Conservation (phyloP, 768 basidiomycete genomes). For the Fibroporia radiculosa region DNA sequence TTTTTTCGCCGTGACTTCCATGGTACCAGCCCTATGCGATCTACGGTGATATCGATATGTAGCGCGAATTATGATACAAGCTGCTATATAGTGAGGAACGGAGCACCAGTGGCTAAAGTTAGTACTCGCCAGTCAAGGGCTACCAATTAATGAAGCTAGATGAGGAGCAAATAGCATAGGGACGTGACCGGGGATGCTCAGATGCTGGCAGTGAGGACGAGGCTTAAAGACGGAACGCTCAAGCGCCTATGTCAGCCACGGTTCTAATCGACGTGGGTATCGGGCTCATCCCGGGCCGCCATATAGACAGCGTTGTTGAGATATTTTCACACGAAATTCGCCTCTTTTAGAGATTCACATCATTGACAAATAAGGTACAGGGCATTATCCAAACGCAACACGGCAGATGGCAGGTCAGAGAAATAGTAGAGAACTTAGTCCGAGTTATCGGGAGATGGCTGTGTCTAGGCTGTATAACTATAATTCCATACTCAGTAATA, state of each 20-base stretch:
- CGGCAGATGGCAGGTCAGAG: neutral
- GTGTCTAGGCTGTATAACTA: too few relatives aligned
- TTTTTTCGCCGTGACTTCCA: neutral
- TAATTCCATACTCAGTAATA: neutral
- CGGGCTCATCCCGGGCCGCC: too few relatives aligned
- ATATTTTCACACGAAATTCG: neutral
- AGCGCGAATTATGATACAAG: neutral
- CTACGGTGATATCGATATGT: neutral
- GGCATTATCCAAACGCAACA: neutral
- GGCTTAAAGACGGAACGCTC: too few relatives aligned
- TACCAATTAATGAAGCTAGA: too few relatives aligned
- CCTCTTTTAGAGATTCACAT: too few relatives aligned
- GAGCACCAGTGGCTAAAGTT: too few relatives aligned
- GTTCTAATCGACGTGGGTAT: too few relatives aligned
- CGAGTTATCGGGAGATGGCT: neutral
- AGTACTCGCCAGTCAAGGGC: too few relatives aligned
- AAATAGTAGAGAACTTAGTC: neutral
- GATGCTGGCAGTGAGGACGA: too few relatives aligned
- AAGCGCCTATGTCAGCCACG: too few relatives aligned
- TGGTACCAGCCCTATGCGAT: neutral
- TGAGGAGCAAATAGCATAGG: too few relatives aligned
- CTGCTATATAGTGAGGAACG: neutral
- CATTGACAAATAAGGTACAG: neutral
- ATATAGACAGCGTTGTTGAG: neutral
- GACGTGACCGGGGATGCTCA: too few relatives aligned